Conservation (phyloP, 495 filamentous ascomycete species). For the Glonium stellatum region DNA sequence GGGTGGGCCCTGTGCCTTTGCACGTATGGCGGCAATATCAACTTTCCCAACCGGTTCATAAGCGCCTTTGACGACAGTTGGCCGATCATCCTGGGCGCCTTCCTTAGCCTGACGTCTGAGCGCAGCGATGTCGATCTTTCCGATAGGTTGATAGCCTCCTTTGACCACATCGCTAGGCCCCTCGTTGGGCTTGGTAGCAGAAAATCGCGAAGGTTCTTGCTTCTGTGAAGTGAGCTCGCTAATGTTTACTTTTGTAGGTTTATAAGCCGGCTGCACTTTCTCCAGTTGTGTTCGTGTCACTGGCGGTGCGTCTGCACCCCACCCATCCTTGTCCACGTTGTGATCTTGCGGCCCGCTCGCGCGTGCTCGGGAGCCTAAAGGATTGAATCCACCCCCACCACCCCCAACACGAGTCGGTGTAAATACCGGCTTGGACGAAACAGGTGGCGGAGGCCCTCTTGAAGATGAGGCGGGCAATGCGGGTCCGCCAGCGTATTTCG, state of each 20-base stretch:
- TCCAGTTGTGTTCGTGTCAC: constrained; percentile 81
- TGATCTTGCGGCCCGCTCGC: constrained; percentile 39
- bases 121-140: constrained; percentile 91
- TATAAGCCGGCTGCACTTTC: constrained; percentile 86
- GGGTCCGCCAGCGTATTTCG: constrained; percentile 75
- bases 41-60: constrained; percentile 93
- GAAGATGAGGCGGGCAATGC: constrained; percentile 44
- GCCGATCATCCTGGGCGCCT: constrained; percentile 61
- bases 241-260: constrained; percentile 90
- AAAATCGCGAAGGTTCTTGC: constrained; percentile 53
- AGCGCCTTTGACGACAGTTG: constrained; percentile 75
- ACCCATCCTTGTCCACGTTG: constrained; percentile 68
- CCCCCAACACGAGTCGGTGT: constrained; percentile 63
- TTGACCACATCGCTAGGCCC: constrained; percentile 59
- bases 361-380: constrained; percentile 50
- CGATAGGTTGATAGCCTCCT: constrained; percentile 91
- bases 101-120: constrained; percentile 73
- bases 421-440: constrained; percentile 82
- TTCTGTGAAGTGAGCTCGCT: constrained; percentile 63
- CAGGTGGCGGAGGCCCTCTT: constrained; percentile 52
- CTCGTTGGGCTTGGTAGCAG: constrained; percentile 37
- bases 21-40: constrained; percentile 86
- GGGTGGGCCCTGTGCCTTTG: constrained; percentile 62
- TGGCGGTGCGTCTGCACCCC: constrained; percentile 90
- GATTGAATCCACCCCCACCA: constrained; percentile 51